Percentiles rank a stretch among this genome's conserved stretches.
phyloP scores from a whole-genome alignment of 2,329 filamentous ascomycete genomes.

The Fusarium protoensiforme region DNA sequence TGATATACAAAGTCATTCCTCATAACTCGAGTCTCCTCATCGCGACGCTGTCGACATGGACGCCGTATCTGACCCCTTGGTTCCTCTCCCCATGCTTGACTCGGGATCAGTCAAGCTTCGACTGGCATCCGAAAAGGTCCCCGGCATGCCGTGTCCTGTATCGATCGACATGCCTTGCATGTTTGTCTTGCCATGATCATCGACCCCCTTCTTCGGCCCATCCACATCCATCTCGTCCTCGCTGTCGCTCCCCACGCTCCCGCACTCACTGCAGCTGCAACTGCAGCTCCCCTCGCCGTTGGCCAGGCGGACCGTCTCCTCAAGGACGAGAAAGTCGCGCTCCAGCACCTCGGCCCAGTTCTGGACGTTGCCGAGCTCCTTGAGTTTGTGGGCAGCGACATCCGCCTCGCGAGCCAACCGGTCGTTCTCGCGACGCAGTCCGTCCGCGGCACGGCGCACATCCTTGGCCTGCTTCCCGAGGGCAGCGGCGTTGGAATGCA shows the following conservation, averaged over 20 bases:
- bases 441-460: constrained; percentile 68
- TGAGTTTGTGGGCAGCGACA: constrained; percentile 72
- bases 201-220: constrained; percentile 2
- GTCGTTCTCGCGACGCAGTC: constrained; percentile 71
- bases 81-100: constrained; percentile 48
- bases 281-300: constrained; percentile 51
- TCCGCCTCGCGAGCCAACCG: constrained; percentile 73
- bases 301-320: constrained; percentile 72
- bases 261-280: constrained; percentile 55
- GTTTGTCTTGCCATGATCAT: constrained; percentile 15
- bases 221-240: constrained; percentile 33
- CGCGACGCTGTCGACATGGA: constrained; percentile 49
- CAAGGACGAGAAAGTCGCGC: constrained; percentile 71
- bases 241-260: constrained; percentile 35
- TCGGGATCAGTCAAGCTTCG: constrained; percentile 51
- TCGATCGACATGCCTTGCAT: constrained; percentile 35
- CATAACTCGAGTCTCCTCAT: constrained; percentile 11
- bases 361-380: constrained; percentile 84
- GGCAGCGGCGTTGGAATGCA: constrained; percentile 75
- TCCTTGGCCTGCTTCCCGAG: constrained; percentile 76
- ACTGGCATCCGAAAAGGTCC: constrained; percentile 51
- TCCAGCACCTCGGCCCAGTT: constrained; percentile 89
- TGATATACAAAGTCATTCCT: constrained; percentile 2
- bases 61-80: constrained; percentile 53
- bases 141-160: constrained; percentile 33